Conservation (phyloP, 2,329 filamentous ascomycete species). For the Xylariaceae sp. region DNA sequence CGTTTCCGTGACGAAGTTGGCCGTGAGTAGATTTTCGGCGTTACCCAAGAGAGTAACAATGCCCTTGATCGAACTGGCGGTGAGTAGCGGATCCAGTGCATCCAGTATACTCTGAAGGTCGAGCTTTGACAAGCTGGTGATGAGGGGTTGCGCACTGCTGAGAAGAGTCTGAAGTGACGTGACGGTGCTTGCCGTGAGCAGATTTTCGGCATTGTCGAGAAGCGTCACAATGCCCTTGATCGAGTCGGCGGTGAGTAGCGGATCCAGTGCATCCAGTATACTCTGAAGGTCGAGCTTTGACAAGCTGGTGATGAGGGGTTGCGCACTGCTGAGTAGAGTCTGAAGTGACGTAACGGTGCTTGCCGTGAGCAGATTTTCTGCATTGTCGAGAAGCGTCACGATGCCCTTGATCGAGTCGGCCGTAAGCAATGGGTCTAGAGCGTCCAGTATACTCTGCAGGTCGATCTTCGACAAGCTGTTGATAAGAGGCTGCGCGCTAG, state of each 20-base stretch:
- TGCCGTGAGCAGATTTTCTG: constrained; percentile 12
- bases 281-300: constrained; percentile 24
- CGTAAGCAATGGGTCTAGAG: constrained; percentile 23
- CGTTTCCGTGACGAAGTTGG: constrained; percentile 10
- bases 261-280: constrained; percentile 24
- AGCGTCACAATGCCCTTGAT: constrained; percentile 23
- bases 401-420: constrained; percentile 25
- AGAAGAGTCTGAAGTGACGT: constrained; percentile 15
- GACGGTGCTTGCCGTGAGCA: constrained; percentile 24
- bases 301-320: constrained; percentile 12
- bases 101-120: constrained; percentile 28
- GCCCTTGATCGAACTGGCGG: constrained; percentile 21
- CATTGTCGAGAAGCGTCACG: constrained; percentile 19
- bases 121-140: constrained; percentile 24
- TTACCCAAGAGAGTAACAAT: constrained; percentile 23
- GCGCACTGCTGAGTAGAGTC: constrained; percentile 16
- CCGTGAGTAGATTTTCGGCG: constrained; percentile 20
- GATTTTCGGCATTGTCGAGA: constrained; percentile 26
- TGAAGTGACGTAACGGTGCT: constrained; percentile 8
- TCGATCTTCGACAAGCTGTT: constrained; percentile 26
- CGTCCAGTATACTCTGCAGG: constrained; percentile 24
- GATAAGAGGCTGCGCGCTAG: constrained; percentile 22
- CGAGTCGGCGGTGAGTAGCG: constrained; percentile 23
- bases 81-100: constrained; percentile 28
- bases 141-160: constrained; percentile 18